phyloP scores from a whole-genome alignment of 371 early-diverging fungal species.

The Phascolomyces articulosus region DNA sequence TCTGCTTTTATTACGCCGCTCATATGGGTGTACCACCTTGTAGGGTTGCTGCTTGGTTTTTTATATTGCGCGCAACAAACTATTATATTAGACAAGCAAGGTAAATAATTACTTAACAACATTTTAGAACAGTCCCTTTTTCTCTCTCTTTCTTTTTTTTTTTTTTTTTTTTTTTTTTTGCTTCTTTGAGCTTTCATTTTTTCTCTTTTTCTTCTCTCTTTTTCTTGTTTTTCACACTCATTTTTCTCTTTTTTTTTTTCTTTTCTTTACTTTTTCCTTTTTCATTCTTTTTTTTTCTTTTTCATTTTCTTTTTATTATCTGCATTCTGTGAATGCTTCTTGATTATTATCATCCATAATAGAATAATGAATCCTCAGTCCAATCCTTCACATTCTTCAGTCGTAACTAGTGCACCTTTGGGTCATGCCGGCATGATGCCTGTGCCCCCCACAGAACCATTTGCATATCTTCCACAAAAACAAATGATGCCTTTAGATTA shows the following conservation, averaged over 20 bases:
- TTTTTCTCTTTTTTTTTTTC: neutral
- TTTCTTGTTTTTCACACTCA: too few relatives aligned
- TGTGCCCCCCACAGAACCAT: constrained; percentile 1
- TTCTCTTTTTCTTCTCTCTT: constrained; percentile 4
- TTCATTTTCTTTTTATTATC: constrained; percentile 7
- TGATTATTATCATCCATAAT: constrained; percentile 1
- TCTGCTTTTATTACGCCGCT: constrained; percentile 24
- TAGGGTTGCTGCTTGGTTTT: constrained; percentile 5
- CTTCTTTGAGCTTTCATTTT: neutral
- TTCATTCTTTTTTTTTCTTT: neutral
- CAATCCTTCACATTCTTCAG: constrained; percentile 14
- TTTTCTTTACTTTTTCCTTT: neutral
- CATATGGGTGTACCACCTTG: constrained; percentile 15
- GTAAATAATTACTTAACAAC: too few relatives aligned
- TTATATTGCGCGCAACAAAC: constrained; percentile 4
- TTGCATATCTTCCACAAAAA: constrained; percentile 8
- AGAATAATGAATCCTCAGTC: constrained; percentile 10
- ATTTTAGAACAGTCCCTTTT: constrained; percentile 2
- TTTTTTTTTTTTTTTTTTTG: neutral
- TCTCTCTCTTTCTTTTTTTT: neutral
- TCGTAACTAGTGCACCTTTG: constrained; percentile 1
- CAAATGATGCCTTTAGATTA: constrained; percentile 4
- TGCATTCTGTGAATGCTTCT: constrained; percentile 21
- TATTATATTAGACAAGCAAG: neutral
- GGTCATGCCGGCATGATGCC: constrained; percentile 15